Conservation (phyloP, 345 rosid species). For the Toxicodendron radicans region DNA sequence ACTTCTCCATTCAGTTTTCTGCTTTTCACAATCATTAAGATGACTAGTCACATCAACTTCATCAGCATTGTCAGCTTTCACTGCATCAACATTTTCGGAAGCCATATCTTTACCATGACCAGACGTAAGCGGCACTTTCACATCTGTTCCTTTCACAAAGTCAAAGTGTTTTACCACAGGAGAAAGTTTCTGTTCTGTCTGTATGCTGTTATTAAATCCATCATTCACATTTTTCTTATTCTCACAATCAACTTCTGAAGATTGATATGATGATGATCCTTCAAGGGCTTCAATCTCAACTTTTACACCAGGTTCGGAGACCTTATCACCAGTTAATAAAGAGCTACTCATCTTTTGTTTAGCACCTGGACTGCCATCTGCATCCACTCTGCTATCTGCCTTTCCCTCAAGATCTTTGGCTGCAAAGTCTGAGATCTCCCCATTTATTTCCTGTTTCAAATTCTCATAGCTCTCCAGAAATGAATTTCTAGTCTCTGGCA, state of each 20-base stretch:
- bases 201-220: conserved; percentile 17
- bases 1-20: conserved; percentile 30
- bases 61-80: conserved; percentile 38
- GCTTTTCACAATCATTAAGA: conserved; percentile 18
- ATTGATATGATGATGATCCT: conserved; percentile 21
- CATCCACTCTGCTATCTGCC: conserved; percentile 24
- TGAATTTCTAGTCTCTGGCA: conserved; percentile 41
- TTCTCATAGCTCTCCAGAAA: conserved; percentile 43
- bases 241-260: conserved; percentile 25
- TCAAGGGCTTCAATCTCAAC: conserved; percentile 31
- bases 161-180: conserved; percentile 21
- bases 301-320: conserved; percentile 21
- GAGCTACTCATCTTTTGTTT: conserved; percentile 26
- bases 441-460: conserved; percentile 30
- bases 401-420: conserved; percentile 33
- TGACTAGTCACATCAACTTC: conserved; percentile 22
- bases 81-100: conserved; percentile 26
- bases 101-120: conserved; percentile 24
- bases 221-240: conserved; percentile 22
- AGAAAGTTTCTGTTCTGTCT: conserved; percentile 36
- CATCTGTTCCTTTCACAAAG: conserved; percentile 27
- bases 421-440: conserved; percentile 24
- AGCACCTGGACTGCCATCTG: conserved; percentile 30
- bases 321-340: conserved; percentile 34
- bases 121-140: conserved; percentile 22